Evolutionary conservation across 2,329 filamentous ascomycete genomes (phyloP).

Genomic region (Myriosclerotinia scirpicola): DNA sequence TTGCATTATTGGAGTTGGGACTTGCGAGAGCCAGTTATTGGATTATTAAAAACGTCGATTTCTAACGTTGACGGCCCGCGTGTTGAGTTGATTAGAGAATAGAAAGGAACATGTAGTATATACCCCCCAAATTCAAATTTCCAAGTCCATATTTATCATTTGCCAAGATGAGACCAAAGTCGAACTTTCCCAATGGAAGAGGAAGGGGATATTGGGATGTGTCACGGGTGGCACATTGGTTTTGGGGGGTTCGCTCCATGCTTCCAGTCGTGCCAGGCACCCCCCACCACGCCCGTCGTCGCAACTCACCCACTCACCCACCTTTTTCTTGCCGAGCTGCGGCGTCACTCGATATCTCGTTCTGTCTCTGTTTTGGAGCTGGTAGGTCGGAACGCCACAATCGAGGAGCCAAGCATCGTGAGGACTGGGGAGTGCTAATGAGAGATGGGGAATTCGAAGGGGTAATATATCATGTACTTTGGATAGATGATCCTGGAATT

Average conservation of each 20-base stretch:
- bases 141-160: too few relatives aligned
- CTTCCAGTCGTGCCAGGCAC: neutral
- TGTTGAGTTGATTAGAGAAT: neutral
- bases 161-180: neutral
- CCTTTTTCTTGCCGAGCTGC: constrained; percentile 12
- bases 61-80: neutral
- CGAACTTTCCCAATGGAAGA: neutral
- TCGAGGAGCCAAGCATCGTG: neutral
- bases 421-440: neutral
- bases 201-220: neutral
- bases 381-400: constrained; percentile 3
- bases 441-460: constrained; percentile 3
- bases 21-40: neutral
- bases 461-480: constrained; percentile 7
- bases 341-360: constrained; percentile 8
- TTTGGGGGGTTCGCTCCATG: neutral
- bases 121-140: too few relatives aligned
- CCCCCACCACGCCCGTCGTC: constrained; percentile 5
- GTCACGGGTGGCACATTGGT: constrained; percentile 17
- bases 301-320: neutral
- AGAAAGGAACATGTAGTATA: constrained; percentile 11
- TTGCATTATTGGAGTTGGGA: constrained; percentile 2
- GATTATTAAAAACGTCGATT: constrained; percentile 18
- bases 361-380: too few relatives aligned
- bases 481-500: neutral